A percentile compares a stretch with the other conserved stretches of the same genome.
Conservation (phyloP, 306 rosid genomes). For the Macrotyloma uniflorum region DNA sequence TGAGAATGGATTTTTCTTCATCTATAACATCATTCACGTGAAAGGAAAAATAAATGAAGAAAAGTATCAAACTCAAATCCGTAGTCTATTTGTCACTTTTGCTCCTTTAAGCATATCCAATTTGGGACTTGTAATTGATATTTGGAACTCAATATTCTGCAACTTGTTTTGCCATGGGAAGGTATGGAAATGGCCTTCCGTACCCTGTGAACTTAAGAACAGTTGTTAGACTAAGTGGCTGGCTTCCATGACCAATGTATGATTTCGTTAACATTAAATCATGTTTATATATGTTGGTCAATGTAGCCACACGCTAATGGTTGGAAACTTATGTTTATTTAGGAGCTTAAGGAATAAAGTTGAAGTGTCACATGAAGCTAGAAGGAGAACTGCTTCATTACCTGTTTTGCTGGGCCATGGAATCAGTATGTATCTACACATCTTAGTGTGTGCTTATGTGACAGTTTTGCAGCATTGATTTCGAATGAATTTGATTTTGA, state of each 20-base stretch:
- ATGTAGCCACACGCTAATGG: background rate
- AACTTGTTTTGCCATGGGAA: constrained; percentile 89
- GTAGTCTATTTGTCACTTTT: no score
- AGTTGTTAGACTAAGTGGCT: constrained; percentile 93
- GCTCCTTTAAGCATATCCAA: no score
- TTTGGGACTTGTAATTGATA: no score
- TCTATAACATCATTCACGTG: no score
- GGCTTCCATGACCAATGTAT: constrained; percentile 99
- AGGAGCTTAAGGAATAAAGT: constrained; percentile 88
- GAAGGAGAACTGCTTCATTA: constrained; percentile 85
- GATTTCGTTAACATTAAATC: background rate
- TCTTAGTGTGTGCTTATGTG: background rate
- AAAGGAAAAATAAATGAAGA: no score
- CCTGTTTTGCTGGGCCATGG: constrained; percentile 87
- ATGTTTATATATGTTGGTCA: background rate
- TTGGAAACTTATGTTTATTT: constrained; percentile 29
- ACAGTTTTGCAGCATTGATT: background rate
- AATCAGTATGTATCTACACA: constrained; percentile 56
- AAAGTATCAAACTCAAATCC: no score
- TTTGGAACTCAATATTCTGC: constrained; percentile 94
- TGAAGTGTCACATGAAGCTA: constrained; percentile 82
- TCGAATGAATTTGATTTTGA: background rate
- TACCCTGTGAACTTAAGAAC: constrained; percentile 83
- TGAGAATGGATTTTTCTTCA: background rate
- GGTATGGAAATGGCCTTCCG: constrained; percentile 80